Evolutionary conservation across 73 alveolate genomes (phyloP).

Genomic region (Uronychia binucleata): DNA sequence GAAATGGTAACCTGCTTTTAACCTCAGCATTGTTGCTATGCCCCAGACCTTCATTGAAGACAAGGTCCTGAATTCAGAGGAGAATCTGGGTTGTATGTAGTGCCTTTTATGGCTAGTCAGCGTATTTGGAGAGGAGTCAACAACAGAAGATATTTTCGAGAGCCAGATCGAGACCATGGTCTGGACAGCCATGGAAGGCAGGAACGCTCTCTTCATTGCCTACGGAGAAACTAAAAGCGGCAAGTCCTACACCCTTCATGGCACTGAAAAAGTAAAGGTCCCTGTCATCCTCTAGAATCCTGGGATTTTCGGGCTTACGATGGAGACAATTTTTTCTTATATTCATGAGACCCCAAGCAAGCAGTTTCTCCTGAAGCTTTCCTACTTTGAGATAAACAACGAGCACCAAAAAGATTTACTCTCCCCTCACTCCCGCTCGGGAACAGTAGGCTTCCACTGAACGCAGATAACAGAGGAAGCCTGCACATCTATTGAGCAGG

Average conservation of each 20-base stretch:
- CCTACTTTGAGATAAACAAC: background rate
- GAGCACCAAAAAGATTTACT: background rate
- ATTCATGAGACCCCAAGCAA: background rate
- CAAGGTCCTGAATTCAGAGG: too few relatives aligned
- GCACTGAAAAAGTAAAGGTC: background rate
- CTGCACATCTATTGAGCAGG: background rate
- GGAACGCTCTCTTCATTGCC: slow-evolving; percentile 4
- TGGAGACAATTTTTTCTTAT: background rate
- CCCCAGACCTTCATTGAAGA: too few relatives aligned
- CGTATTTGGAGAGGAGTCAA: background rate
- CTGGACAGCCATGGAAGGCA: slow-evolving; percentile 8
- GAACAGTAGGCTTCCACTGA: background rate
- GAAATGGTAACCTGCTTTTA: background rate
- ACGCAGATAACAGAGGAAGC: background rate
- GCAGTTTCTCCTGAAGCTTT: background rate
- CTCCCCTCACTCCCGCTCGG: background rate
- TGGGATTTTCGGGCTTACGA: background rate
- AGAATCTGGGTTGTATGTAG: too few relatives aligned
- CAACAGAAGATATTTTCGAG: background rate
- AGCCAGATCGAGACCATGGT: background rate
- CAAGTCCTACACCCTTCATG: slow-evolving; percentile 1
- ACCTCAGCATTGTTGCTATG: too few relatives aligned
- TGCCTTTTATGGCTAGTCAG: background rate
- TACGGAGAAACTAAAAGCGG: slow-evolving; percentile 6
- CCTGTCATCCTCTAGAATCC: background rate